Percentiles rank a stretch among this genome's conserved stretches.
These are phyloP conservation scores for Globisporangium perplexum DNA, from an alignment of 352 stramenopile genomes.

Conservation along the genomic window DNA sequence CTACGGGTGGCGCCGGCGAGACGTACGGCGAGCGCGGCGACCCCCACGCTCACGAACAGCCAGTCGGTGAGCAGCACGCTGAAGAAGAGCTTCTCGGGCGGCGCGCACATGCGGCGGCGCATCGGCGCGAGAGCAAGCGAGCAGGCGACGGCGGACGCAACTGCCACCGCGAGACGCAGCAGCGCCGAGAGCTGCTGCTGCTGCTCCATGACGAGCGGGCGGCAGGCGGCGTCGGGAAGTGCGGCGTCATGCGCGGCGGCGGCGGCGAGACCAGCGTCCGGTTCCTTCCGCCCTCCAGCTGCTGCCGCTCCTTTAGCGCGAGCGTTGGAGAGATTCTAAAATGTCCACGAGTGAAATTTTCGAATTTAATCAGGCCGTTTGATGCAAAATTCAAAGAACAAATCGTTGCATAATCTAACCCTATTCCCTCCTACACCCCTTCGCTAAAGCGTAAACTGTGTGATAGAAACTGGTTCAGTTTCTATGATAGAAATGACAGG, in stretches of 20 bases:
- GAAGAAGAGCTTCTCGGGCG: slow-evolving; percentile 60
- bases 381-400: too few relatives aligned
- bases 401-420: too few relatives aligned
- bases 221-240: not conserved
- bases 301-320: not conserved
- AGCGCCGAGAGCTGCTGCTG: slow-evolving; percentile 8
- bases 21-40: slow-evolving; percentile 22
- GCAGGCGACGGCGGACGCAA: slow-evolving; percentile 26
- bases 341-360: too few relatives aligned
- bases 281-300: not conserved
- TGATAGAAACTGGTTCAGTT: too few relatives aligned
- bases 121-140: slow-evolving; percentile 33
- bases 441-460: too few relatives aligned
- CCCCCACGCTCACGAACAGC: slow-evolving; percentile 39
- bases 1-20: slow-evolving; percentile 7
- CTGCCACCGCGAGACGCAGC: slow-evolving; percentile 27
- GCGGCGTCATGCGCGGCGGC: slow-evolving; percentile 8
- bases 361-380: too few relatives aligned
- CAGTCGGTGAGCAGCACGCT: slow-evolving; percentile 58
- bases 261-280: slow-evolving; percentile 1
- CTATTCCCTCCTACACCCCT: too few relatives aligned
- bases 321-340: too few relatives aligned
- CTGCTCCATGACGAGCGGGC: slow-evolving; percentile 14
- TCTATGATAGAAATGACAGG: not conserved
- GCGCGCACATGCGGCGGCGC: slow-evolving; percentile 39